Base-by-base conservation (phyloP, 352 stramenopile species). In the Phytophthora lateralis region DNA sequence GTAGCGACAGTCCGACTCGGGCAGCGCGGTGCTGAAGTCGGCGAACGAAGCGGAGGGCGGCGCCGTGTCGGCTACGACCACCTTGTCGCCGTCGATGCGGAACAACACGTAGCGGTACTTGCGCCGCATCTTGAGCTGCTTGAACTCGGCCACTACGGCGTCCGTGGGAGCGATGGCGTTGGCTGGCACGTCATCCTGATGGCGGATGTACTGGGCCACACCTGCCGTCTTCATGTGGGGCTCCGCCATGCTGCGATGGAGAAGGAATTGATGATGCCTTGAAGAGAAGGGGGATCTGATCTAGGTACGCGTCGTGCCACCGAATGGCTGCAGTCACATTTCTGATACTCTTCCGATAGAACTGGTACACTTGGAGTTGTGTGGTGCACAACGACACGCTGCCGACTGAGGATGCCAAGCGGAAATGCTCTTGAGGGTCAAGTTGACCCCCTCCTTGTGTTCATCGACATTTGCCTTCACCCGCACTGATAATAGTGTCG, bases 91-190 rank as follows among this genome's bases (percentile, higher is more conserved):
- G 29, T 94, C 83, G 63, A 96, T 95, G 57, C 82, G 80, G 65
- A 93, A 91, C 41, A 96, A 55, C 46, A 95, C 70, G 55, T 78
- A 96, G 67, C 88, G 88, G 64, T 92, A 84, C 66, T 92, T 88
- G 69, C 88, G 85, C 4, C 83, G 78, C 82, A 96, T 93, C 73
- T 96, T 96, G 64, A 96, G 82, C 67, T 89, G 80, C 65, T 91
- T 89, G 64, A 95, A 96, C 58, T 90, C 83, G 7, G 66, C 58
- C 43, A 78, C 45, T 26, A 91, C 82, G 6, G 80, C 74, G 2
- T 75, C 73, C 0, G 82, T 82, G 29, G 83, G 87, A 5, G 78
- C 71, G 63, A 96, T 93, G 35, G 87, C 76, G 55, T 80, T 89
- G 21, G 80, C 76, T 1, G 82, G 73, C 11, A 91, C 79, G 55